These are phyloP conservation scores for Physcia stellaris DNA, from an alignment of 495 filamentous ascomycete species.

Conservation along the genomic window DNA sequence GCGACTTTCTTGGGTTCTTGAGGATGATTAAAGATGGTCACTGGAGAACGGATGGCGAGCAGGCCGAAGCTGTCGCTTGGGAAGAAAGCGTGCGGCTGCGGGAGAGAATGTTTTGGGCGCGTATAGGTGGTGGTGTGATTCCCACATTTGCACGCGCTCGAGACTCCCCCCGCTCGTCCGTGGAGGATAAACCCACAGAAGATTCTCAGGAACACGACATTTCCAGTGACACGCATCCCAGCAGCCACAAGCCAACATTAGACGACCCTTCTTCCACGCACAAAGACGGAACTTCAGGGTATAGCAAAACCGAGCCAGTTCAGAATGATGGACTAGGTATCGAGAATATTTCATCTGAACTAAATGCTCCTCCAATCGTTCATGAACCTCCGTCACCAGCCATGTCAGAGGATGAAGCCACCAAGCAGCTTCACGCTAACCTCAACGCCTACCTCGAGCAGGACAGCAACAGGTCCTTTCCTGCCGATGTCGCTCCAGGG, in stretches of 20 bases:
- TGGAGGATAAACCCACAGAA: conserved; percentile 8
- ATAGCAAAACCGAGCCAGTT: too few species aligned
- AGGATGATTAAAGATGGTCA: conserved; percentile 81
- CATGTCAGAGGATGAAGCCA: neutral
- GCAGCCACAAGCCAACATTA: too few species aligned
- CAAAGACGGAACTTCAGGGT: too few species aligned
- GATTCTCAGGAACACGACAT: too few species aligned
- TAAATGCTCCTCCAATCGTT: too few species aligned
- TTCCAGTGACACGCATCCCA: too few species aligned
- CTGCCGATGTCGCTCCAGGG: neutral
- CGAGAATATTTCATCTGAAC: too few species aligned
- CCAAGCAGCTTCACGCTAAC: neutral
- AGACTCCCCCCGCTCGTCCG: conserved; percentile 12
- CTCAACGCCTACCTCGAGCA: neutral
- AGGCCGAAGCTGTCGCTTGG: conserved; percentile 76
- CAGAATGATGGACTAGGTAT: too few species aligned
- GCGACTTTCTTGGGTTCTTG: conserved; percentile 85
- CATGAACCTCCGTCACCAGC: too few species aligned
- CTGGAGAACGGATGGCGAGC: conserved; percentile 59
- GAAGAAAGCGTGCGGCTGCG: conserved; percentile 79
- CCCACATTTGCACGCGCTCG: conserved; percentile 35
- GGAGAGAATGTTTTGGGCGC: conserved; percentile 92
- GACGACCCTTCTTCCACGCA: too few species aligned
- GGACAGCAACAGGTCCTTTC: neutral
- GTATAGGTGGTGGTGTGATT: conserved; percentile 78